These are phyloP conservation scores for Nyctanthes arbortristis DNA, from an alignment of 257 asterid genomes.

Conservation along the genomic window DNA sequence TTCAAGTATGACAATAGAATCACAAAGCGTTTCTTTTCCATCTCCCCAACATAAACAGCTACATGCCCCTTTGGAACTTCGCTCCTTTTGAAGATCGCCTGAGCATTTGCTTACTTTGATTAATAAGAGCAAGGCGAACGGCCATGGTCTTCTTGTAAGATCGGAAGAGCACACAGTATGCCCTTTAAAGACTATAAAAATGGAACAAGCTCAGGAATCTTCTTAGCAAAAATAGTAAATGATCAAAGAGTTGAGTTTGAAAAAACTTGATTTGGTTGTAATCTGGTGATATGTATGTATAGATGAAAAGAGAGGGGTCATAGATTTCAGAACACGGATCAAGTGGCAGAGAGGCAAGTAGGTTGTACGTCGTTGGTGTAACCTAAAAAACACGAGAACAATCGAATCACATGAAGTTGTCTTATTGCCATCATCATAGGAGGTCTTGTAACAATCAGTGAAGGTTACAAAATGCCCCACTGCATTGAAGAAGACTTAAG, in stretches of 20 bases:
- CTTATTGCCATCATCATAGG: background rate
- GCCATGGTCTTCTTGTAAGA: slow-evolving; percentile 15
- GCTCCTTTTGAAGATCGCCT: too few species aligned
- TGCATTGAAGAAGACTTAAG: too few species aligned
- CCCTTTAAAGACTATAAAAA: background rate
- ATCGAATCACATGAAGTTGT: slow-evolving; percentile 13
- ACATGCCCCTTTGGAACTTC: background rate
- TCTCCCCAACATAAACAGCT: background rate
- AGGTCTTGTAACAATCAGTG: too few species aligned
- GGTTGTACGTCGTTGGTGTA: slow-evolving; percentile 5
- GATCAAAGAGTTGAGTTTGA: slow-evolving; percentile 9
- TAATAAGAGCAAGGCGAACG: background rate
- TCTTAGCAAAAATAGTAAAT: background rate
- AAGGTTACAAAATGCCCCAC: too few species aligned
- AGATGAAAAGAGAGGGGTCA: background rate
- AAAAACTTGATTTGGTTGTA: slow-evolving; percentile 10
- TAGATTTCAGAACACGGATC: background rate
- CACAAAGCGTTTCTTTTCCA: background rate
- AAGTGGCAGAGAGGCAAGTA: too few species aligned
- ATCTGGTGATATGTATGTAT: slow-evolving; percentile 8
- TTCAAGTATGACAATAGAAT: background rate
- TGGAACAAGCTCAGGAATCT: background rate
- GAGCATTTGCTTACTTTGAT: too few species aligned
- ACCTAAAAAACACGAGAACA: slow-evolving; percentile 19
- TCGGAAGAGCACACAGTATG: too few species aligned